Evolutionary conservation across 1,284 basidiomycete species (phyloP).

Genomic region (Clitocybe nebularis): DNA sequence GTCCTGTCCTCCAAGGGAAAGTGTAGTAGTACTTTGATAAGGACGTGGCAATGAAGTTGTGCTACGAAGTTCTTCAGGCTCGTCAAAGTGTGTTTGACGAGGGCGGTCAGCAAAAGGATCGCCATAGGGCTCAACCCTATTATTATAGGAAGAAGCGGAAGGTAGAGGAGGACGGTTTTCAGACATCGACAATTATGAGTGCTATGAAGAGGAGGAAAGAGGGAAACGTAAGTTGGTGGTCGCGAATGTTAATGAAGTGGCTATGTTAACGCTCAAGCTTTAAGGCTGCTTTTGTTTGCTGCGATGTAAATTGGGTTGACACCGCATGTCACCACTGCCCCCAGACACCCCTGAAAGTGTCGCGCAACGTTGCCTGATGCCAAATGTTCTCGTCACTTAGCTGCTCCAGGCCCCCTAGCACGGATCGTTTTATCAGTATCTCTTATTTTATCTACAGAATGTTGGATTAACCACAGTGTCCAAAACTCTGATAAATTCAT

Average conservation of each 20-base stretch:
- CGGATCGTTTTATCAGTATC: no score
- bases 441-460: no score
- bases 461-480: no score
- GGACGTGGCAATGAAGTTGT: slow-evolving; percentile 35
- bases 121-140: slow-evolving; percentile 32
- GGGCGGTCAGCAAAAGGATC: slow-evolving; percentile 71
- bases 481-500: no score
- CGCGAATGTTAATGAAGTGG: slow-evolving; percentile 2
- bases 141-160: slow-evolving; percentile 34
- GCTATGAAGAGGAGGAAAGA: slow-evolving; percentile 8
- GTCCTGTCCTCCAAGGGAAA: slow-evolving; percentile 44
- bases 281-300: slow-evolving; percentile 15
- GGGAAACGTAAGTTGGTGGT: slow-evolving; percentile 5
- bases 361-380: no score
- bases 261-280: slow-evolving; percentile 7
- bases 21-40: slow-evolving; percentile 29
- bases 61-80: slow-evolving; percentile 47
- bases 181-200: slow-evolving; percentile 35
- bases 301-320: slow-evolving; percentile 13
- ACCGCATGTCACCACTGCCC: slow-evolving; percentile 13
- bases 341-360: slow-evolving; percentile 3
- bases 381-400: no score
- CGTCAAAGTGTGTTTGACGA: slow-evolving; percentile 56
- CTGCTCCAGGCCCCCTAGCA: no score
- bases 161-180: slow-evolving; percentile 43